Conservation (phyloP, 1,139 yeast species). For the Kodamaea derodonti region DNA sequence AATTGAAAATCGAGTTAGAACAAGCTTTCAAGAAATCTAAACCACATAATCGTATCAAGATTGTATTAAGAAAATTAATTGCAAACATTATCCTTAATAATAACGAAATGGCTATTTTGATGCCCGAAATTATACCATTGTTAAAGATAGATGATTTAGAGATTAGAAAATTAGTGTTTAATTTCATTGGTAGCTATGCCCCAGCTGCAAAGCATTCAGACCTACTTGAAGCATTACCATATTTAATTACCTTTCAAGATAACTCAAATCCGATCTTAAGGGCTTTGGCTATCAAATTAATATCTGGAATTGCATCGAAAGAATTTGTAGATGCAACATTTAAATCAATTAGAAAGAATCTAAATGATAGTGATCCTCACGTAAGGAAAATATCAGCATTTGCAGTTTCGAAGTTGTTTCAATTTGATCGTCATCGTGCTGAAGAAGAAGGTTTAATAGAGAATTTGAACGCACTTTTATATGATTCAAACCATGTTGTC, state of each 20-base stretch:
- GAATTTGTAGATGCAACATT: conserved; percentile 44
- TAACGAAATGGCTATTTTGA: conserved; percentile 63
- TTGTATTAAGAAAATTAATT: conserved; percentile 68
- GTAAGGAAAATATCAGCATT: conserved; percentile 70
- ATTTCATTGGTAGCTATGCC: conserved; percentile 60
- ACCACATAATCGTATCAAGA: conserved; percentile 46
- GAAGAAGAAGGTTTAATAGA: conserved; percentile 47
- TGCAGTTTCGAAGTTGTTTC: conserved; percentile 67
- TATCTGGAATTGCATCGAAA: conserved; percentile 54
- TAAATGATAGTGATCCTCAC: conserved; percentile 54
- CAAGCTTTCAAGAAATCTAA: conserved; percentile 53
- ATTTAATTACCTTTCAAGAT: conserved; percentile 47
- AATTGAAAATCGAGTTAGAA: conserved; percentile 53
- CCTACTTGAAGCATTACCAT: conserved; percentile 55
- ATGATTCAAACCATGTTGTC: conserved; percentile 57
- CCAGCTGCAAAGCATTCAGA: conserved; percentile 44
- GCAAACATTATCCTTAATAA: conserved; percentile 86
- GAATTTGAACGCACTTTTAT: conserved; percentile 53
- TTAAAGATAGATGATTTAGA: conserved; percentile 67
- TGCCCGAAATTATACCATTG: conserved; percentile 63
- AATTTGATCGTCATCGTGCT: conserved; percentile 47
- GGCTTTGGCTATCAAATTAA: conserved; percentile 58
- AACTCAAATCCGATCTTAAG: conserved; percentile 34
- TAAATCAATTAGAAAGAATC: conserved; percentile 21
- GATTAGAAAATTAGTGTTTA: conserved; percentile 63